Base-by-base conservation (phyloP, 2,329 filamentous ascomycete genomes). In the Samsoniella hepiali region DNA sequence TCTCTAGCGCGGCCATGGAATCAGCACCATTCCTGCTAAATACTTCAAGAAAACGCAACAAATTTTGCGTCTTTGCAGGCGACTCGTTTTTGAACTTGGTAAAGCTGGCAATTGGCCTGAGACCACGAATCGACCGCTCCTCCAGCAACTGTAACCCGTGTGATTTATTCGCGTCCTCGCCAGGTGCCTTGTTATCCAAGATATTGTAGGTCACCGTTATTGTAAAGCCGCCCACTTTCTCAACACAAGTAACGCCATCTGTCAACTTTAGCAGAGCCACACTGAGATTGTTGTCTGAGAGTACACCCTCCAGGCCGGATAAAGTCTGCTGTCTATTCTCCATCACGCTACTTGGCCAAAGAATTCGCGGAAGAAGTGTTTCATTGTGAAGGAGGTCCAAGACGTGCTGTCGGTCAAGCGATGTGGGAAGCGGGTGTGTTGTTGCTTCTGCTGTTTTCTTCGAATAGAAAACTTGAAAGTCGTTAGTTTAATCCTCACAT, bases 171-270 rank as follows among this genome's bases (percentile, higher is more conserved):
- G 1, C 15, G n/a, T 32, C 29, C 36, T 34, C 27, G 5, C n/a
- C 11, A 15, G 5, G 32, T 17, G 5, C 32, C 22, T 53, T 47
- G 27, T 34, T 22, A 2, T 53, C 29, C 4, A 44, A 1, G 5
- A 53, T 22, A 32, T 4, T 44, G 2, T 60, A 60, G 5, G 58
- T 31, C 5, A 60, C 47, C 47, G 58, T 60, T 47, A 60, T 53
- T n/a, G 58, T 60, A 32, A 60, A 60, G 58, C 58, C 47, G 22
- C 34, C 58, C 7, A 60, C 8, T 38, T 53, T 60, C 13, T 60
- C 58, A 8, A 34, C 47, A 27, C 58, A 53, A 1, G 47, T 44
- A 0, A 53, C 22, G 32, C 57, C 57, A 32, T 59, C 57, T 27
- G 32, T 13, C 13, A 47, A 13, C 11, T 50, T 58, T 3, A 47